Evolutionary conservation across 257 asterid genomes (phyloP).

Genomic region (Apocynum venetum): DNA sequence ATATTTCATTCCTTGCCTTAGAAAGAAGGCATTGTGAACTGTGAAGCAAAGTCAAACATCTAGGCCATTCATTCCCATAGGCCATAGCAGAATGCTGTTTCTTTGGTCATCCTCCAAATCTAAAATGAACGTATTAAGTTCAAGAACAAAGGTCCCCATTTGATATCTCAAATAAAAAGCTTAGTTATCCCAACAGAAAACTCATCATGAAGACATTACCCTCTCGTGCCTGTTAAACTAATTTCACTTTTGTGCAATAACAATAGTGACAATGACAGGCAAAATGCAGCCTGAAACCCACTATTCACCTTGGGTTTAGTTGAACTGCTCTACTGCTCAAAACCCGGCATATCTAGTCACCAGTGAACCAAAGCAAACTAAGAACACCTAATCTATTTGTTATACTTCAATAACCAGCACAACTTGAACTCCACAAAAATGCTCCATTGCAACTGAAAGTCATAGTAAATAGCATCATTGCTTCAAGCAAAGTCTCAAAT

Average conservation of each 20-base stretch:
- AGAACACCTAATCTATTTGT: background rate
- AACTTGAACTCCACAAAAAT: background rate
- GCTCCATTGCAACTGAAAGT: background rate
- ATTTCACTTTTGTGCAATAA: background rate
- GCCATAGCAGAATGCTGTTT: background rate
- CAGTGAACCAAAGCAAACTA: background rate
- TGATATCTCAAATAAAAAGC: background rate
- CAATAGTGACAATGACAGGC: background rate
- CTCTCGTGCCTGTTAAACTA: background rate
- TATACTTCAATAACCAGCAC: background rate
- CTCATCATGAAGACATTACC: background rate
- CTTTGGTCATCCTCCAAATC: background rate
- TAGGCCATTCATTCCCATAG: background rate
- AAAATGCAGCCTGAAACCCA: background rate
- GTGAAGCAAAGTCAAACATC: background rate
- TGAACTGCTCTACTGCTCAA: background rate
- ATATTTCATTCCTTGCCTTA: background rate
- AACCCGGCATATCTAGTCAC: background rate
- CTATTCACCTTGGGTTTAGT: background rate
- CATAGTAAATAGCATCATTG: background rate
- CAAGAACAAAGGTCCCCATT: background rate
- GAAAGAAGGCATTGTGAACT: background rate
- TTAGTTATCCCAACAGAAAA: background rate
- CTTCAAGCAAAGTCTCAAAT: background rate
- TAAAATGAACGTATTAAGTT: background rate